Percentiles rank a stretch among this genome's conserved stretches.
phyloP scores from a whole-genome alignment of 331 rosid genomes.

The Malus hybrid region DNA sequence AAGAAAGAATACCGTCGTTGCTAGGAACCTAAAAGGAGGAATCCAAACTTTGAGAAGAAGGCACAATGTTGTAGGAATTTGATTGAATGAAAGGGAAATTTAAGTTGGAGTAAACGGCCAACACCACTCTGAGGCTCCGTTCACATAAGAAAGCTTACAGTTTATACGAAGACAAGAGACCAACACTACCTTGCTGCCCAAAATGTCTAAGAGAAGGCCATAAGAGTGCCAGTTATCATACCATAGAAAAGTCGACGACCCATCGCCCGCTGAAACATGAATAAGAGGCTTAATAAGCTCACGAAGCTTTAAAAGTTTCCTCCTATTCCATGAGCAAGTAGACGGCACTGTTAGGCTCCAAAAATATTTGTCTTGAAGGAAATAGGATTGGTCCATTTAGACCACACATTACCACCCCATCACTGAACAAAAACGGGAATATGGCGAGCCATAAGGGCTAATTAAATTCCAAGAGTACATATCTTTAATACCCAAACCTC shows the following conservation, averaged over 20 bases:
- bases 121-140: not conserved
- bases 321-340: not conserved
- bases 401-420: not conserved
- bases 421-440: not conserved
- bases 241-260: not conserved
- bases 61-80: not conserved
- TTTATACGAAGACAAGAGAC: not conserved
- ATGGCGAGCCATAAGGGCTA: not conserved
- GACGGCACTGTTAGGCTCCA: not conserved
- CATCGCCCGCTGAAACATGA: not conserved
- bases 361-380: not conserved
- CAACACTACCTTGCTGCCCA: accelerated
- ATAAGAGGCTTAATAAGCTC: not conserved
- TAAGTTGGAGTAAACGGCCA: not conserved
- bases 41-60: not conserved
- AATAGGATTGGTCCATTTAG: not conserved
- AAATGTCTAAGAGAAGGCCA: too few species aligned
- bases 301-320: not conserved
- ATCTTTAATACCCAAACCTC: not conserved
- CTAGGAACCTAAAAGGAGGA: not conserved
- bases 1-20: too few species aligned
- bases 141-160: not conserved
- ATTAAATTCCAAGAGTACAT: not conserved
- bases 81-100: not conserved
- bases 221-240: not conserved